Conservation (phyloP, 805 yeast genomes). For the Hanseniaspora opuntiae region DNA sequence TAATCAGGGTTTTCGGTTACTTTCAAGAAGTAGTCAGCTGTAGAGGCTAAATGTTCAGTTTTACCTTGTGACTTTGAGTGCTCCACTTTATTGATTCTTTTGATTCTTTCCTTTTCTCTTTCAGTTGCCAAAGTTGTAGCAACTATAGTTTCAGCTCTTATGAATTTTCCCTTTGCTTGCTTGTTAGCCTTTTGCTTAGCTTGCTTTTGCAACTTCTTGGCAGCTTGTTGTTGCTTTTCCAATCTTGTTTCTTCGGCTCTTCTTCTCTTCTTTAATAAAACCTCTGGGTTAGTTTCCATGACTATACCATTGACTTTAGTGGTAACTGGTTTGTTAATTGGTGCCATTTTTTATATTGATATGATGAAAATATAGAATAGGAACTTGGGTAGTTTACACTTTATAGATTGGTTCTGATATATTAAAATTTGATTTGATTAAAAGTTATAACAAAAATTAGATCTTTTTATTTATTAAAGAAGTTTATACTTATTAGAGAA, state of each 20-base stretch:
- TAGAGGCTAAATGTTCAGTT: slow-evolving; percentile 21
- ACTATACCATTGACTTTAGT: slow-evolving; percentile 11
- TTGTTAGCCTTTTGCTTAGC: slow-evolving; percentile 32
- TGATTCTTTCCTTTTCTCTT: slow-evolving; percentile 56
- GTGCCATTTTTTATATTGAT: background rate
- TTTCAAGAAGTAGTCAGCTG: slow-evolving; percentile 26
- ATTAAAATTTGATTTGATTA: background rate
- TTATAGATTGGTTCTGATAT: background rate
- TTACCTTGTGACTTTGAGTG: slow-evolving; percentile 23
- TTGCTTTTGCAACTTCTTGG: slow-evolving; percentile 35
- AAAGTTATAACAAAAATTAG: background rate
- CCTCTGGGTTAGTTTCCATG: slow-evolving; percentile 58
- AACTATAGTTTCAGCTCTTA: slow-evolving; percentile 63
- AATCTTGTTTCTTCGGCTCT: slow-evolving; percentile 59
- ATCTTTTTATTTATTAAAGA: background rate
- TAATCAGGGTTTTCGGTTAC: slow-evolving; percentile 19
- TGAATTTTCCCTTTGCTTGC: slow-evolving; percentile 38
- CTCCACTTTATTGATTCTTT: slow-evolving; percentile 46
- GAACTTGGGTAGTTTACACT: background rate
- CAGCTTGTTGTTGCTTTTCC: slow-evolving; percentile 57
- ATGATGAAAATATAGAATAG: background rate
- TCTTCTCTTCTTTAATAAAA: slow-evolving; percentile 65
- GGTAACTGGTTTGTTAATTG: slow-evolving; percentile 10
- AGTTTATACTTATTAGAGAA: background rate
- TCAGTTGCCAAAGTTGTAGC: slow-evolving; percentile 50